Conservation (phyloP, 2,329 filamentous ascomycete genomes). For the Fusarium concolor region DNA sequence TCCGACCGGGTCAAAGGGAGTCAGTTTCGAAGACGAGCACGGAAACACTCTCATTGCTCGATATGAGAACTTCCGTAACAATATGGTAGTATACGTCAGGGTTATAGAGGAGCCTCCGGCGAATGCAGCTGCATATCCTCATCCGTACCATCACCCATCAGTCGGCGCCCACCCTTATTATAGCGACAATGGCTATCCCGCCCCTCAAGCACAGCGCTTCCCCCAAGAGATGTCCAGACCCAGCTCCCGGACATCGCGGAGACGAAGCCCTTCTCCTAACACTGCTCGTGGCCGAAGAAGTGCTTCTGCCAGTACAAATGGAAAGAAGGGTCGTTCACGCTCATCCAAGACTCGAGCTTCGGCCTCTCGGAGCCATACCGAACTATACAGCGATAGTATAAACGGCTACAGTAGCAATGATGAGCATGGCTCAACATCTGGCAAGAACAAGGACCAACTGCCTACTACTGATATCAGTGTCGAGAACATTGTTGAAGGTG, state of each 20-base stretch:
- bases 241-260: slow-evolving; percentile 75
- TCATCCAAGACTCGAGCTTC: slow-evolving; percentile 74
- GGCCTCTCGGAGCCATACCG: slow-evolving; percentile 61
- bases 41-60: slow-evolving; percentile 93
- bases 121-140: slow-evolving; percentile 61
- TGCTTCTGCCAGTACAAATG: slow-evolving; percentile 71
- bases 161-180: slow-evolving; percentile 64
- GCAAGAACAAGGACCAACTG: slow-evolving; percentile 85
- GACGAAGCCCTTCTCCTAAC: slow-evolving; percentile 82
- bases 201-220: slow-evolving; percentile 62
- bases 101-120: slow-evolving; percentile 73
- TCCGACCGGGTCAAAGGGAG: slow-evolving; percentile 75
- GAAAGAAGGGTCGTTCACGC: slow-evolving; percentile 76
- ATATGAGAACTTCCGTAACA: slow-evolving; percentile 93
- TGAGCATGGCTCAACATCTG: slow-evolving; percentile 76
- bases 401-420: slow-evolving; percentile 91
- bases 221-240: slow-evolving; percentile 74
- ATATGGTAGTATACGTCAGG: slow-evolving; percentile 94
- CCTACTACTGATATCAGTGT: slow-evolving; percentile 97
- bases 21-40: slow-evolving; percentile 93
- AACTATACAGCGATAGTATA: slow-evolving; percentile 72
- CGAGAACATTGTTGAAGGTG: slow-evolving; percentile 97
- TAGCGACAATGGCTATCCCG: slow-evolving; percentile 64
- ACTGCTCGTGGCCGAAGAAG: slow-evolving; percentile 78
- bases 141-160: slow-evolving; percentile 64